phyloP scores from a whole-genome alignment of 2,329 filamentous ascomycete species.

The Lecanoromycetidae sp. region DNA sequence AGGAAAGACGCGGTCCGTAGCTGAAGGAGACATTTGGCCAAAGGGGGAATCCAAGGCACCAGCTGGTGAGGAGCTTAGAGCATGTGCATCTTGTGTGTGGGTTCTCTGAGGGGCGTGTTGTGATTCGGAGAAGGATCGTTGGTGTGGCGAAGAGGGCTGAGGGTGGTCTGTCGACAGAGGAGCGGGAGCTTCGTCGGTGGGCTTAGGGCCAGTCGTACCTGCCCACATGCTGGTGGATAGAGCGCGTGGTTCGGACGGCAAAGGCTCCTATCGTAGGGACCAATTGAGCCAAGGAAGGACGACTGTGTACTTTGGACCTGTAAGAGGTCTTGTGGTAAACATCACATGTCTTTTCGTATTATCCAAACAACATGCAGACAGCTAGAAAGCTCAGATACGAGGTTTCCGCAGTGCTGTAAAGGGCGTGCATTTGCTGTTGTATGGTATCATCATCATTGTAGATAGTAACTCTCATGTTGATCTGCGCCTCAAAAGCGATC shows the following conservation, averaged over 20 bases:
- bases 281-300: no score
- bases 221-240: background rate
- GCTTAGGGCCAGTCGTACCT: background rate
- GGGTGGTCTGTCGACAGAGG: background rate
- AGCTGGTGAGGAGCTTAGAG: background rate
- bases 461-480: no score
- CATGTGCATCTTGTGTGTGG: background rate
- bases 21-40: slow-evolving; percentile 10
- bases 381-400: no score
- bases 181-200: background rate
- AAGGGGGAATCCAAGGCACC: slow-evolving; percentile 4
- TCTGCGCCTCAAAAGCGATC: no score
- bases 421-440: no score
- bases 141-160: background rate
- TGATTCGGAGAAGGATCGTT: background rate
- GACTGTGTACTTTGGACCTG: no score
- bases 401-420: no score
- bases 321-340: no score
- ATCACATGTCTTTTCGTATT: no score
- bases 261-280: no score
- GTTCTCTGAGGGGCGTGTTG: background rate
- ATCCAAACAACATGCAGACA: no score
- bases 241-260: background rate
- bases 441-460: no score
- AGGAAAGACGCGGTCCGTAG: slow-evolving; percentile 59